Evolutionary conservation across 1,139 yeast species (phyloP).

Genomic region (Starmera stellimalicola): DNA sequence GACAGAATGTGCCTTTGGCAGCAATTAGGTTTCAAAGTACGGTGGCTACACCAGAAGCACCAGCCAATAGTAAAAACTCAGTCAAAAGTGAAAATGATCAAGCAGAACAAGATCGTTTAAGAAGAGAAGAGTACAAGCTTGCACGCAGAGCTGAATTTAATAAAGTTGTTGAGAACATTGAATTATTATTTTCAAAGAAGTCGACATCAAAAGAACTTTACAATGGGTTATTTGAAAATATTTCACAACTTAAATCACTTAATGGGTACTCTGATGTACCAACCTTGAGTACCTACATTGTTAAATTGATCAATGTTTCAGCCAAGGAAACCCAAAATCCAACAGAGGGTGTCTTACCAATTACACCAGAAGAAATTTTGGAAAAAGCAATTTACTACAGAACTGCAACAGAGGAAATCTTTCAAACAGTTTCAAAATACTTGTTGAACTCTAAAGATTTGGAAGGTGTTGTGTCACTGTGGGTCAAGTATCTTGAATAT

Average conservation of each 20-base stretch:
- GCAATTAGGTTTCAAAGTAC: no score
- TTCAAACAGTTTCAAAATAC: slow-evolving; percentile 7
- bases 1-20: no score
- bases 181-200: neutral
- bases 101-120: no score
- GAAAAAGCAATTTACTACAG: slow-evolving; percentile 10
- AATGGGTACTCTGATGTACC: no score
- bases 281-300: slow-evolving; percentile 1
- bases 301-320: slow-evolving; percentile 7
- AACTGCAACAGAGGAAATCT: slow-evolving; percentile 8
- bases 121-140: neutral
- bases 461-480: slow-evolving; percentile 11
- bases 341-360: slow-evolving; percentile 7
- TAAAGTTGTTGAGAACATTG: neutral
- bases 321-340: slow-evolving; percentile 10
- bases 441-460: slow-evolving; percentile 8
- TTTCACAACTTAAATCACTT: neutral
- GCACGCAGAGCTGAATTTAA: neutral
- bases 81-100: no score
- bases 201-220: neutral
- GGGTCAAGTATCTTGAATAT: slow-evolving; percentile 17
- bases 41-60: no score
- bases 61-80: no score
- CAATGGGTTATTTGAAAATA: neutral
- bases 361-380: slow-evolving; percentile 13